These are phyloP conservation scores for Knufia fluminis DNA, from an alignment of 2,329 filamentous ascomycete species.

Conservation along the genomic window DNA sequence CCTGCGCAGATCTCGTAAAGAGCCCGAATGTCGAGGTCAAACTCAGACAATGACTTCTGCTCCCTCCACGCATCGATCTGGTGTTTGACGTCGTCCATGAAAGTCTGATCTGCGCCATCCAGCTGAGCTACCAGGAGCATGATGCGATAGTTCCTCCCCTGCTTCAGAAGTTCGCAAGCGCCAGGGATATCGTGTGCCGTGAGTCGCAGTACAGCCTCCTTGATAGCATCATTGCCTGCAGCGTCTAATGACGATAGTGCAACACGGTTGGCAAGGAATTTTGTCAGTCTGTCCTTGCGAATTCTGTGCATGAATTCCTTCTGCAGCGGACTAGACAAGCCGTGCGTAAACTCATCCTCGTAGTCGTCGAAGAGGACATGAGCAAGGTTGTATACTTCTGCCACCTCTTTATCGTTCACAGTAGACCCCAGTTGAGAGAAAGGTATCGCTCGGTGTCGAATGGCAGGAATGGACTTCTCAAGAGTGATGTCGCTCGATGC, in stretches of 20 bases:
- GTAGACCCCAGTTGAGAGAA: neutral
- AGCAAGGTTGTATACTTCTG: conserved; percentile 70
- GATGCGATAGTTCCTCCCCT: conserved; percentile 71
- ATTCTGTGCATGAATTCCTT: conserved; percentile 35
- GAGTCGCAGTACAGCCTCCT: conserved; percentile 64
- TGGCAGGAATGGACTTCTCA: conserved; percentile 52
- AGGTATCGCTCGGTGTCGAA: conserved; percentile 22
- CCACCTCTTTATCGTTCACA: conserved; percentile 28
- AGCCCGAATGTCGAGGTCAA: conserved; percentile 71
- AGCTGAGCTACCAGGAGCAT: conserved; percentile 77
- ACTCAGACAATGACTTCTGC: conserved; percentile 76
- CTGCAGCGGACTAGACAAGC: conserved; percentile 32
- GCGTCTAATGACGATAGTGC: conserved; percentile 49
- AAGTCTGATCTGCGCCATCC: conserved; percentile 54
- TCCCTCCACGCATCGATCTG: conserved; percentile 81
- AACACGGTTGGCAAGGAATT: conserved; percentile 33
- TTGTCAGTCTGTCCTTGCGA: conserved; percentile 39
- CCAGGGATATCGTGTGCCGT: conserved; percentile 70
- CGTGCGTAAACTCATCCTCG: conserved; percentile 35
- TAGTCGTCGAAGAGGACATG: conserved; percentile 68
- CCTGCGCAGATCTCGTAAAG: conserved; percentile 85
- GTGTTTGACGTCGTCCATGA: conserved; percentile 63
- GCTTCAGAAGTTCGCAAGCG: conserved; percentile 69
- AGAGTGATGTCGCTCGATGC: conserved; percentile 32
- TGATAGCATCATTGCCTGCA: conserved; percentile 50